Evolutionary conservation across 768 basidiomycete genomes (phyloP).

Genomic region (Pisolithus tinctorius): DNA sequence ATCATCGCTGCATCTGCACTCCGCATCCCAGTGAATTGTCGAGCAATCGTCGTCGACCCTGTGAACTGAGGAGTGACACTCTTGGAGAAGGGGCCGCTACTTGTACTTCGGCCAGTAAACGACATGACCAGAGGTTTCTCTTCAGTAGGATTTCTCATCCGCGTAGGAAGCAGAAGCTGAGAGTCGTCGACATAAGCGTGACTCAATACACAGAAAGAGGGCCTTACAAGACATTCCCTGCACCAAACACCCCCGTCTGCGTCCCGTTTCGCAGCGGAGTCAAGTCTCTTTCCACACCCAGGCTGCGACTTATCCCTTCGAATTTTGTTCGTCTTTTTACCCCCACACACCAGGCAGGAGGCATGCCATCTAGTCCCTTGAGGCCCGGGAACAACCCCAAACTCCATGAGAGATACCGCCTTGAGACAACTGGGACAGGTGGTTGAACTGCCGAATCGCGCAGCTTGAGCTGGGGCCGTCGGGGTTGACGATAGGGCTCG

Average conservation of each 20-base stretch:
- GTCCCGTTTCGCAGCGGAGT: conserved; percentile 76
- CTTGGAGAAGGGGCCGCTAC: conserved; percentile 17
- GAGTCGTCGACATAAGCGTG: conserved; percentile 1
- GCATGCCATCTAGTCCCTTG: conserved; percentile 78
- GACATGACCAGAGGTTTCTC: conserved; percentile 40
- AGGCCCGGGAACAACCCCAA: conserved; percentile 80
- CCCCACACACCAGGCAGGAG: conserved; percentile 74
- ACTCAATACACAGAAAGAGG: not conserved
- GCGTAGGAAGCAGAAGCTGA: conserved; percentile 51
- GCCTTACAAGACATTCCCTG: conserved; percentile 71
- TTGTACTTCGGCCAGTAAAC: conserved; percentile 33
- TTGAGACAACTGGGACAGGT: conserved; percentile 72
- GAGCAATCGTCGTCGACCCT: conserved; percentile 65
- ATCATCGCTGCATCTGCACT: conserved; percentile 30
- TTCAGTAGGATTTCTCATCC: conserved; percentile 42
- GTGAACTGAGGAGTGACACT: conserved; percentile 52
- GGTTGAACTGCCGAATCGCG: conserved; percentile 34
- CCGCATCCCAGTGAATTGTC: conserved; percentile 66
- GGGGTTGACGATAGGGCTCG: conserved; percentile 12
- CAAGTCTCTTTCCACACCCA: conserved; percentile 78
- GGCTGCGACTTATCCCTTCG: conserved; percentile 52
- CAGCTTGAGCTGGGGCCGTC: conserved; percentile 13
- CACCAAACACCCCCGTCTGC: conserved; percentile 72
- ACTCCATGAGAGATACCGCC: conserved; percentile 75
- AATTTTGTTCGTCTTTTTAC: conserved; percentile 41